Evolutionary conservation across 257 asterid species (phyloP).

Genomic region (Anisodus tanguticus): DNA sequence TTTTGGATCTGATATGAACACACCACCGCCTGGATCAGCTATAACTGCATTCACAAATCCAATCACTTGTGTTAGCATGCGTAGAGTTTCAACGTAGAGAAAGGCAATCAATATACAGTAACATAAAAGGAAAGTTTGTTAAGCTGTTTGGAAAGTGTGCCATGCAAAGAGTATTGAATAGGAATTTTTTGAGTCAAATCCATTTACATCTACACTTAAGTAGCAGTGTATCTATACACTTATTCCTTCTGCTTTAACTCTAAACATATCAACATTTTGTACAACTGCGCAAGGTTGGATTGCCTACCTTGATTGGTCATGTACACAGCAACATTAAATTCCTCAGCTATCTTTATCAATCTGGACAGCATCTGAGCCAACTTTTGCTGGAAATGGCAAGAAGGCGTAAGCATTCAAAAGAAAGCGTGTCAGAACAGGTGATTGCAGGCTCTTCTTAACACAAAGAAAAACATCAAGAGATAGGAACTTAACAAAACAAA

Average conservation of each 20-base stretch:
- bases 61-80: slow-evolving; percentile 20
- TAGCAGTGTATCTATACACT: neutral
- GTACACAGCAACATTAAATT: slow-evolving; percentile 96
- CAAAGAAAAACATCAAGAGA: neutral
- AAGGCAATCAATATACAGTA: neutral
- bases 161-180: slow-evolving; percentile 4
- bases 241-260: neutral
- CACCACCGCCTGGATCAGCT: slow-evolving; percentile 99
- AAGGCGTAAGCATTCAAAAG: neutral
- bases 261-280: slow-evolving; percentile 14
- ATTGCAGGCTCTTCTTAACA: neutral
- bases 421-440: neutral
- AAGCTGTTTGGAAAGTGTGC: neutral
- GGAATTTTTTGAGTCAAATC: neutral
- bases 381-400: slow-evolving; percentile 74
- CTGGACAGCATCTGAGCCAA: slow-evolving; percentile 99
- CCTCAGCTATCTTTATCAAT: slow-evolving; percentile 92
- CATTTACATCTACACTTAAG: neutral
- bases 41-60: slow-evolving; percentile 69
- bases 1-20: slow-evolving; percentile 95
- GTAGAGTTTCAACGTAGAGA: neutral
- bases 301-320: slow-evolving; percentile 96
- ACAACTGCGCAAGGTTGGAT: neutral
- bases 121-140: neutral
- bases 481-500: neutral